Conservation (phyloP, 352 stramenopile genomes). For the Phytophthora hibernalis region DNA sequence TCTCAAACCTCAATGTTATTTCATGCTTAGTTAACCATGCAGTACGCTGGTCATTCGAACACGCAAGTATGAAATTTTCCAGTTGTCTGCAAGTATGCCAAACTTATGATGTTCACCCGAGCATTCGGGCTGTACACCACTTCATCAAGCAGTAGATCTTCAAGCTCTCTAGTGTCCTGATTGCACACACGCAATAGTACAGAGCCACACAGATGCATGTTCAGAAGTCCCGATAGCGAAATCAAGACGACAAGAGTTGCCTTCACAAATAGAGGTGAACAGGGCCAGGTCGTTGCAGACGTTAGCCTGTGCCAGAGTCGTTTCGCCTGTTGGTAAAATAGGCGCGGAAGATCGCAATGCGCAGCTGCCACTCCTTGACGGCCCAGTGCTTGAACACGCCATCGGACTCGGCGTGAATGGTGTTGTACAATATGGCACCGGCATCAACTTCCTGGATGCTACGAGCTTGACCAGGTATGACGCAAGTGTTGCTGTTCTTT, state of each 20-base stretch:
- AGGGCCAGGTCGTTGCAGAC: no score
- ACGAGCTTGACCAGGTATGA: slow-evolving; percentile 8
- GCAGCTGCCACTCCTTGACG: slow-evolving; percentile 1
- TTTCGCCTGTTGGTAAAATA: not conserved
- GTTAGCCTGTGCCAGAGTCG: no score
- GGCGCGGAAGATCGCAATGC: slow-evolving; percentile 10
- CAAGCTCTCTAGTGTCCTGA: slow-evolving; percentile 11
- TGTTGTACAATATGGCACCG: slow-evolving; percentile 8
- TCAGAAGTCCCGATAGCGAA: no score
- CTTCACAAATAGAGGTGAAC: no score
- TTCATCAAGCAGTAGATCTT: slow-evolving; percentile 9
- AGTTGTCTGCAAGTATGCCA: not conserved
- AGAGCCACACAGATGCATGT: slow-evolving; percentile 5
- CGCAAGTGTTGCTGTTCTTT: not conserved
- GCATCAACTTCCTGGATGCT: slow-evolving; percentile 11
- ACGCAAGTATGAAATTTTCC: not conserved
- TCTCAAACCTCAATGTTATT: not conserved
- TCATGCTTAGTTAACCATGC: not conserved
- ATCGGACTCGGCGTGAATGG: slow-evolving; percentile 4
- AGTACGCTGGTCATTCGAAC: no score
- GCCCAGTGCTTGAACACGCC: slow-evolving; percentile 6
- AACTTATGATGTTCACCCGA: slow-evolving; percentile 12
- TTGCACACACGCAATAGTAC: slow-evolving; percentile 5
- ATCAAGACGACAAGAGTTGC: no score
- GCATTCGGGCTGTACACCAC: slow-evolving; percentile 11